Percentiles rank a stretch among this genome's conserved stretches.
Conservation (phyloP, 2,329 filamentous ascomycete species). For the Colletotrichum shisoi region DNA sequence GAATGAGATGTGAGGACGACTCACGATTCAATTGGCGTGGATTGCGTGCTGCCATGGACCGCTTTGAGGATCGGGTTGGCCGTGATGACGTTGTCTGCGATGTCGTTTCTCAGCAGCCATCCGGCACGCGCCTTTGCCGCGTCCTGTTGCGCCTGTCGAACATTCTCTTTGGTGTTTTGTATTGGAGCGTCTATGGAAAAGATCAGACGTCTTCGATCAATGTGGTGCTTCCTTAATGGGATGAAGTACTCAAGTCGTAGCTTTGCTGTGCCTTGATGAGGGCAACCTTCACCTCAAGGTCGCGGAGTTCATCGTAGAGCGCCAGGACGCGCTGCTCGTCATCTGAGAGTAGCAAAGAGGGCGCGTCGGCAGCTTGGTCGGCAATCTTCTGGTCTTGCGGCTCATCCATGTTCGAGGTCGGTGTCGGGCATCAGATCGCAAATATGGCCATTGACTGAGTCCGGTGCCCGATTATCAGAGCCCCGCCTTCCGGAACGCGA, state of each 20-base stretch:
- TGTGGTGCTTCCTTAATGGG: too few relatives aligned
- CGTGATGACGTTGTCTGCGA: conserved; percentile 72
- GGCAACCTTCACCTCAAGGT: conserved; percentile 75
- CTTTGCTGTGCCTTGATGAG: conserved; percentile 64
- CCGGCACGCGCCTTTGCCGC: conserved; percentile 74
- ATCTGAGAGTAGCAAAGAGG: conserved; percentile 65
- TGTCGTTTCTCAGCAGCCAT: conserved; percentile 73
- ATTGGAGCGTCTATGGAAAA: not conserved
- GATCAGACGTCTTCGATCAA: not conserved
- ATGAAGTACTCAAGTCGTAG: conserved; percentile 48
- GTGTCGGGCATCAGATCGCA: conserved; percentile 8
- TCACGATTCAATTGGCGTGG: conserved; percentile 73
- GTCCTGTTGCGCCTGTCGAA: conserved; percentile 68
- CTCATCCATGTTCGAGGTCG: conserved; percentile 44
- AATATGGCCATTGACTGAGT: not conserved
- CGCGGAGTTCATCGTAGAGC: conserved; percentile 75
- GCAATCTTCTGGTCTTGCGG: conserved; percentile 16
- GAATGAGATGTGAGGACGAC: not conserved
- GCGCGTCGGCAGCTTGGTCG: conserved; percentile 47
- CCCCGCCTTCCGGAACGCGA: conserved; percentile 27
- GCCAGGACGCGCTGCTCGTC: conserved; percentile 72
- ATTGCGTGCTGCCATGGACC: conserved; percentile 72
- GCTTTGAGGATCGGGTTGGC: conserved; percentile 80
- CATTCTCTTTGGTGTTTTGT: conserved; percentile 35
- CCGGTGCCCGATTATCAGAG: conserved; percentile 12